A percentile compares a stretch with the other conserved stretches of the same genome.
Conservation (phyloP, 495 filamentous ascomycete species). For the Penicillium pulvis region DNA sequence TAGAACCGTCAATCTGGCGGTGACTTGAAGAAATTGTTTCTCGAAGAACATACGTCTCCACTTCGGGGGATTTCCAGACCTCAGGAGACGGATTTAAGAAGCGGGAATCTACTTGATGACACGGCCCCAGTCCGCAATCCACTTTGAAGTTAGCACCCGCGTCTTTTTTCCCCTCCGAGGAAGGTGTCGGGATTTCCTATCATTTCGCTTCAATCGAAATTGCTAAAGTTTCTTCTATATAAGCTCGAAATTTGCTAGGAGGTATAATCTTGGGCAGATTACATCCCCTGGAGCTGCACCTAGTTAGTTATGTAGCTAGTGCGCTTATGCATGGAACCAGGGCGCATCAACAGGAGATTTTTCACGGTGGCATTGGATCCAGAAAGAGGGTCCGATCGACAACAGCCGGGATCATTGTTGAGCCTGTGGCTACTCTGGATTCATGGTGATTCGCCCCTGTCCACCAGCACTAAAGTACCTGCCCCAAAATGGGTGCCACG, state of each 20-base stretch:
- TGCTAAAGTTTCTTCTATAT: not conserved
- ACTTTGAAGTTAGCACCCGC: conserved; percentile 10
- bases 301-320: conserved; percentile 10
- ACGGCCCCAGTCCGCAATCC: conserved; percentile 8
- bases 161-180: not conserved
- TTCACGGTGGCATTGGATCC: conserved; percentile 3
- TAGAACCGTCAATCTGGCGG: conserved; percentile 3
- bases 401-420: conserved; percentile 9
- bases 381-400: conserved; percentile 21
- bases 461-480: conserved; percentile 9
- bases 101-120: conserved; percentile 10
- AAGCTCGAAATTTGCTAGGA: not conserved
- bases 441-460: conserved; percentile 18
- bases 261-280: not conserved
- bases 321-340: conserved; percentile 5
- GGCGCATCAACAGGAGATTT: not conserved
- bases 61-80: conserved; percentile 16
- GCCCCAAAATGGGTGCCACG: conserved; percentile 12
- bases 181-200: not conserved
- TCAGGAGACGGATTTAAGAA: conserved; percentile 9
- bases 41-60: conserved; percentile 11
- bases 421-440: conserved; percentile 12
- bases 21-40: not conserved
- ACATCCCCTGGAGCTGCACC: not conserved
- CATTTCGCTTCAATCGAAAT: not conserved